Conservation (phyloP, 257 asterid genomes). For the Galeopsis tetrahit region DNA sequence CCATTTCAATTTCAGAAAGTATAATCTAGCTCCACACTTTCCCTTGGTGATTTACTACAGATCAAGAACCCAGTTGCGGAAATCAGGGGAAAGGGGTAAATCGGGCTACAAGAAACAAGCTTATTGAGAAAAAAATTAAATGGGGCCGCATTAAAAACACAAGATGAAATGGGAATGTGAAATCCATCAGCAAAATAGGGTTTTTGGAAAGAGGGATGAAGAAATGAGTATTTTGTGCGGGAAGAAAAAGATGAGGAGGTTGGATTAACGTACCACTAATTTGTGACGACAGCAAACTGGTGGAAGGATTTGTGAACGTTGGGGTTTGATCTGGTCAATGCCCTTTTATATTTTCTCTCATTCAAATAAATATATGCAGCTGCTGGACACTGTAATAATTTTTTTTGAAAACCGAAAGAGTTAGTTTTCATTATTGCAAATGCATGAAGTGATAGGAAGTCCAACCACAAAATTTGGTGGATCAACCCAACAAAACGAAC, state of each 20-base stretch:
- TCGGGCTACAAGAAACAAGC: slow-evolving; percentile 4
- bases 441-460: too few species aligned
- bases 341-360: neutral
- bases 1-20: neutral
- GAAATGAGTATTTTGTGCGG: neutral
- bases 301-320: slow-evolving; percentile 16
- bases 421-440: too few species aligned
- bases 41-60: neutral
- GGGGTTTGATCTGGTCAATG: slow-evolving; percentile 33
- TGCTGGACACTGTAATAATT: too few species aligned
- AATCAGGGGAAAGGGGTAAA: neutral
- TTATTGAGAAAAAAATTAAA: slow-evolving; percentile 8
- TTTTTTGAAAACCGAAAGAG: too few species aligned
- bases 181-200: slow-evolving; percentile 12
- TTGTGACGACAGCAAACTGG: slow-evolving; percentile 13
- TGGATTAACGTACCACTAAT: slow-evolving; percentile 33
- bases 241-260: neutral
- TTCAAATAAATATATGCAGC: neutral
- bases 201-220: neutral
- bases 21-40: slow-evolving; percentile 22
- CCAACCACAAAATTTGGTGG: too few species aligned
- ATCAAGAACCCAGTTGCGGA: slow-evolving; percentile 15
- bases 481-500: too few species aligned
- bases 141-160: neutral
- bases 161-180: slow-evolving; percentile 15